Percentiles rank a stretch among this genome's conserved stretches.
Evolutionary conservation across 164 flowering plant genomes (phyloP).

Genomic region (Dillenia turbinata): DNA sequence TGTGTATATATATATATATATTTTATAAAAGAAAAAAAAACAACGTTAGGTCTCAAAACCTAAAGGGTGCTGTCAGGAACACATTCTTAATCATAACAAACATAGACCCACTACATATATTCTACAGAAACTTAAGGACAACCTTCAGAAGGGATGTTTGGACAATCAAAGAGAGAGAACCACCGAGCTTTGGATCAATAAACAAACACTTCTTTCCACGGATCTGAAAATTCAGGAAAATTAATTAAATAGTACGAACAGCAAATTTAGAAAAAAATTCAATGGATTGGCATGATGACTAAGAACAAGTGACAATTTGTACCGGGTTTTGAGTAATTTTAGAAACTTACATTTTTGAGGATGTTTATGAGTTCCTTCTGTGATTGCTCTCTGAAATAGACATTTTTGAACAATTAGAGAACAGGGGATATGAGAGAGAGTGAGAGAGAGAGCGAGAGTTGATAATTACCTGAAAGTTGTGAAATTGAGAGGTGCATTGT

Average conservation of each 20-base stretch:
- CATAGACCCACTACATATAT: neutral
- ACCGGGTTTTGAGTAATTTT: no score
- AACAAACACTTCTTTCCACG: constrained; percentile 89
- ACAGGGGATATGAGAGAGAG: neutral
- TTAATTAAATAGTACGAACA: neutral
- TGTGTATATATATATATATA: constrained; percentile 1
- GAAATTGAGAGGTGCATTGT: constrained; percentile 78
- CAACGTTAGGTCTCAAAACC: no score
- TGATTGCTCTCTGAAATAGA: constrained; percentile 66
- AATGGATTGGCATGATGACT: no score
- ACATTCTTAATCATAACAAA: neutral
- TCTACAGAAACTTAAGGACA: neutral
- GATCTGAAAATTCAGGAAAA: constrained; percentile 30
- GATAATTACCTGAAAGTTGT: constrained; percentile 52
- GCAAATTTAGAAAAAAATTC: neutral
- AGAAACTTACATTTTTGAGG: constrained; percentile 61
- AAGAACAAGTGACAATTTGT: no score
- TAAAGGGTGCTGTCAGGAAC: no score
- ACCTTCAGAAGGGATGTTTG: constrained; percentile 79
- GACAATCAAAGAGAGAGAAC: constrained; percentile 68
- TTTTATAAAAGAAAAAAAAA: no score
- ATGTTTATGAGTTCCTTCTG: constrained; percentile 80
- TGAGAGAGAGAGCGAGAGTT: no score
- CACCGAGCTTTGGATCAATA: constrained; percentile 89
- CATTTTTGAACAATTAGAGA: neutral